Evolutionary conservation across 371 early-diverging fungal genomes (phyloP), one percentile per base, ranked within the genome.

Genomic region (Mucor sp.): DNA sequence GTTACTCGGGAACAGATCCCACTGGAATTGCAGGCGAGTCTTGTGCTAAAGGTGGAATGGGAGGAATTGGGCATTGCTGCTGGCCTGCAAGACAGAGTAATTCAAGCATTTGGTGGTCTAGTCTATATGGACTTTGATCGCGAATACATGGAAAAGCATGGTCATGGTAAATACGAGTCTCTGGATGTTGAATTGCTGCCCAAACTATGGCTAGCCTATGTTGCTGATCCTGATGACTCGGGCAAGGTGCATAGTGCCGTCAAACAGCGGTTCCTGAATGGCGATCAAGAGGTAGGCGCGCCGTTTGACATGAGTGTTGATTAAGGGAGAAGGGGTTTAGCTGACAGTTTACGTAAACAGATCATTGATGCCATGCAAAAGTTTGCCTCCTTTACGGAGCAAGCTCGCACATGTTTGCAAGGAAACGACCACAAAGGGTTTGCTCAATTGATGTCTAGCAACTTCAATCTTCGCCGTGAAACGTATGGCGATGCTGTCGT

Each of bases 101-200:
- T 90, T 32, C 91, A 91, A 75, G 66, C 78, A 1, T 83, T 76
- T 65, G 90, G 90, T 7, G 91, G 91, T 1, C 74, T 84, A 7
- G 87, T 91, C 11, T 89, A 77, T 66, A 91, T 91, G 91, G 86
- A 91, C 67, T 91, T 91, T 65, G 76, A 82, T 19, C 63, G 74
- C n/a, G 71, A 69, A 2, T 74, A 79, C 55, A 82, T 89, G 82
- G 80, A 87, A n/a, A 58, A 62, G n/a, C 66, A 85, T 35, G 85
- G 85, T 1, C 81, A 85, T 67, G 91, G 91, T 27, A 77, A 73
- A 47, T 91, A 91, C 62, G 71, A 77, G 35, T 60, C 60, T 8
- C 43, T 91, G 21, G 76, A 76, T 41, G 23, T 76, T 2, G 39
- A 71, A 0, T 35, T 79, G 21, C 56, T 87, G 17, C 89, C 89